Base-by-base conservation (phyloP, 768 basidiomycete species). In the Boletellus ananiceps region DNA sequence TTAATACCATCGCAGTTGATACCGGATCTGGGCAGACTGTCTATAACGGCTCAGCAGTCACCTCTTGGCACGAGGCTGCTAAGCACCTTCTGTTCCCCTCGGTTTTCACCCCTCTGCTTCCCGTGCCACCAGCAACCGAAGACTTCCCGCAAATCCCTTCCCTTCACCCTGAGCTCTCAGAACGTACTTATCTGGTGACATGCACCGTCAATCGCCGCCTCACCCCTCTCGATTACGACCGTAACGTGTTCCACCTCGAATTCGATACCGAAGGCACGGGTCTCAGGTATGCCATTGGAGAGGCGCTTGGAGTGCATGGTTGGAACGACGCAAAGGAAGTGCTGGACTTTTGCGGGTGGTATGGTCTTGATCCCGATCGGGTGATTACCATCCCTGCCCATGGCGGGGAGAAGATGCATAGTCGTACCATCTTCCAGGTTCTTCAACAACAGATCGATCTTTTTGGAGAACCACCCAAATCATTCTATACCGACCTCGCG, bases 241-340 rank as follows among this genome's bases (percentile, higher is more conserved):
- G 96, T 58, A 98, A 99, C 69, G 93, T 99, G 29, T 98, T 98
- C 77, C 96, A 99, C 71, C 79, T 99, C 57, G 96, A 97, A 73
- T 94, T 99, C 64, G 83, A 93, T 65, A 92, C 90, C 3, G 73
- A 80, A 23, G 89, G 90, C 29, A 99, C 96, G 19, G 93, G 93
- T 8, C 78, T 99, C 54, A 92, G 87, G 70, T 99, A 99, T 68
- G 84, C 82, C 32, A 92, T 98, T 48, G 96, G 96, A 49, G 96
- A 98, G 70, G 96, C 96, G 12, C 83, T 99, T 35, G 96, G 94
- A 38, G 77, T 98, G 37, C 93, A 99, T 65, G 96, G 96, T 7
- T 97, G 94, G 93, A 98, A 99, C 67, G 93, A 98, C 63, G 80
- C 80, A 36, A 69, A 78, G 45, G 95, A 99, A 54, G 92, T 96